Conservation (phyloP, 169 alveolate species). For the Eimeria maxima region DNA sequence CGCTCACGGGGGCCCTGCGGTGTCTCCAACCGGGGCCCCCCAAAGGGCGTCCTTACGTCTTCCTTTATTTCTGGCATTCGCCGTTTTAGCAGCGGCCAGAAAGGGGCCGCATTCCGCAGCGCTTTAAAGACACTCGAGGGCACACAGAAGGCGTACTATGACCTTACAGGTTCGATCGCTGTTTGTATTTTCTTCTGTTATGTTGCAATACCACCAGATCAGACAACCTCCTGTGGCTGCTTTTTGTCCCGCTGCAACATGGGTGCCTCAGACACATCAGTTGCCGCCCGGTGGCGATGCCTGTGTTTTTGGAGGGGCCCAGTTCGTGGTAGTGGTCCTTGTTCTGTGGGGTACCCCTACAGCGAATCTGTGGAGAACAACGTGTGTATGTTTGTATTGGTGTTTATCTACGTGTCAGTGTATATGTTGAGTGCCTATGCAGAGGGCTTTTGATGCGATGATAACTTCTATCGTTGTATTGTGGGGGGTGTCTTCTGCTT, state of each 20-base stretch:
- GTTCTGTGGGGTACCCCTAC: background rate
- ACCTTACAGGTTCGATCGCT: constrained; percentile 24
- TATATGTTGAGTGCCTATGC: too few relatives aligned
- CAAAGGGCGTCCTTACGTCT: background rate
- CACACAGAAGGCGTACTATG: constrained; percentile 67
- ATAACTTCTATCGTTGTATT: too few relatives aligned
- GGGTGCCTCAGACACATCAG: too few relatives aligned
- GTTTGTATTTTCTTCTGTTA: background rate
- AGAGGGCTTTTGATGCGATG: background rate
- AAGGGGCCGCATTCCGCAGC: constrained; percentile 8
- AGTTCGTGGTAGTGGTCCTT: too few relatives aligned
- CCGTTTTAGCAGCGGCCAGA: background rate
- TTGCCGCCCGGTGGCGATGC: too few relatives aligned
- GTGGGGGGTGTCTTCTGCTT: background rate
- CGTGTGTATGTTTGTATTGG: too few relatives aligned
- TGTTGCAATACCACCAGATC: background rate
- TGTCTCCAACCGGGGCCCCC: background rate
- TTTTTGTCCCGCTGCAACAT: too few relatives aligned
- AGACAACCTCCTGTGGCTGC: too few relatives aligned
- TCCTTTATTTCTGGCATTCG: background rate
- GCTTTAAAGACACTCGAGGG: constrained; percentile 54
- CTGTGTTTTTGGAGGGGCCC: too few relatives aligned
- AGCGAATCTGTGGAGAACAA: background rate
- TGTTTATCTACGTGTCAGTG: background rate
- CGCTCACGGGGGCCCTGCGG: constrained; percentile 15